Evolutionary conservation across 2,329 filamentous ascomycete species (phyloP).

Genomic region (Talaromyces pinophilus): DNA sequence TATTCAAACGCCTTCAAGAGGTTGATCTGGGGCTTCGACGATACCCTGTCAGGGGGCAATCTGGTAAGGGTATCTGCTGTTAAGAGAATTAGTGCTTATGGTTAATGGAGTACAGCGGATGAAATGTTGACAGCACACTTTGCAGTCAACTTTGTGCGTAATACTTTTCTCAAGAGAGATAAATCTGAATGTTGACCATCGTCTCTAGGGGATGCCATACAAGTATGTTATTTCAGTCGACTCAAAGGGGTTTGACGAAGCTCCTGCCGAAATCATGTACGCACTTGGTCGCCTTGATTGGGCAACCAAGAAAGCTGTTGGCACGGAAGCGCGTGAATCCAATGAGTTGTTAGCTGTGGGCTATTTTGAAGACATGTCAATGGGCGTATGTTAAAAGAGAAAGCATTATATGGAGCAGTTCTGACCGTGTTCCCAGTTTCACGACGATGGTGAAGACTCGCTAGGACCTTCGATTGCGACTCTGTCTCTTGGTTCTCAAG

Average conservation of each 20-base stretch:
- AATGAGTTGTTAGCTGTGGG: constrained; percentile 60
- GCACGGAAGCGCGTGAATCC: constrained; percentile 42
- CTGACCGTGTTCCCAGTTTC: constrained; percentile 45
- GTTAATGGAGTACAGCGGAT: not conserved
- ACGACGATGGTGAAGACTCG: constrained; percentile 60
- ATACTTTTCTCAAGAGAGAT: not conserved
- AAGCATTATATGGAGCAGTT: not conserved
- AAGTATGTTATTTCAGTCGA: constrained; percentile 58
- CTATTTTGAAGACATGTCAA: constrained; percentile 58
- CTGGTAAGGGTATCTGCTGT: constrained; percentile 33
- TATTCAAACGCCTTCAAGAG: constrained; percentile 57
- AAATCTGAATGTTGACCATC: constrained; percentile 16
- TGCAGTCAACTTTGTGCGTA: constrained; percentile 49
- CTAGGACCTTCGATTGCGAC: constrained; percentile 60
- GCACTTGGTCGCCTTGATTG: constrained; percentile 56
- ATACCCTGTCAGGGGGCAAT: constrained; percentile 35
- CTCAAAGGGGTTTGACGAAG: constrained; percentile 46
- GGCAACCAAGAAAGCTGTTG: constrained; percentile 50
- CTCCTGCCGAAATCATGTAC: constrained; percentile 45
- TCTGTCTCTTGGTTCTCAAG: constrained; percentile 54
- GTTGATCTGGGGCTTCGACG: constrained; percentile 52
- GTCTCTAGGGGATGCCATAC: constrained; percentile 57
- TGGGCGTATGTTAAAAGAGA: constrained; percentile 44
- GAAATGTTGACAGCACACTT: constrained; percentile 48
- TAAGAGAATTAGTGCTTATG: not conserved